Evolutionary conservation across 179 eudicot species (phyloP).

Genomic region (Nepenthes alata): DNA sequence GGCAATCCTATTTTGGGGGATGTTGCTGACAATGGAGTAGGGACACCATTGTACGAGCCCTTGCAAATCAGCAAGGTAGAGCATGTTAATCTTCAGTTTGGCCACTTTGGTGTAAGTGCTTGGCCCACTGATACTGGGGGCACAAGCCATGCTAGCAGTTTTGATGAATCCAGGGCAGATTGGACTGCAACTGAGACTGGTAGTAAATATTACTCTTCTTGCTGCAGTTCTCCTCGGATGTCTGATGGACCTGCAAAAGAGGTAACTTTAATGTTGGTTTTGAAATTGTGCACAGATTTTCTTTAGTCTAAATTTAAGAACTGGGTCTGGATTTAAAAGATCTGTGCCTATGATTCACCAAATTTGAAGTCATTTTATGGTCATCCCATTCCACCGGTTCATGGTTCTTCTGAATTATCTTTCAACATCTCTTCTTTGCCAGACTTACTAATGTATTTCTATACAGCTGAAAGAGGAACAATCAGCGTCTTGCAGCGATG

Average conservation of each 20-base stretch:
- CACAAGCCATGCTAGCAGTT: slow-evolving; percentile 83
- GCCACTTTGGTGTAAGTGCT: slow-evolving; percentile 92
- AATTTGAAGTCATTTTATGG: too few species aligned
- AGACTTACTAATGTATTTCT: neutral
- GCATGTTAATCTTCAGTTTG: slow-evolving; percentile 89
- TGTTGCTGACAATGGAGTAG: slow-evolving; percentile 35
- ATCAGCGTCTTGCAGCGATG: slow-evolving; percentile 87
- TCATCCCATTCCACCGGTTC: too few species aligned
- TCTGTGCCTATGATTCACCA: too few species aligned
- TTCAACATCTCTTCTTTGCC: too few species aligned
- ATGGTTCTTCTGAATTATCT: too few species aligned
- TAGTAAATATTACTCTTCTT: slow-evolving; percentile 68
- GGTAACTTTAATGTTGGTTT: slow-evolving; percentile 23
- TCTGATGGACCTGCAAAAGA: slow-evolving; percentile 86
- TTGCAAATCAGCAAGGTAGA: slow-evolving; percentile 68
- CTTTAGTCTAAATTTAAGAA: too few species aligned
- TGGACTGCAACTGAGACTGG: slow-evolving; percentile 68
- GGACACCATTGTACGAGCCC: slow-evolving; percentile 74
- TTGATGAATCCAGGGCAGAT: slow-evolving; percentile 79
- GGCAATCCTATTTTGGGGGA: slow-evolving; percentile 35
- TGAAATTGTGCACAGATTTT: too few species aligned
- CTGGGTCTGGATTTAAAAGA: too few species aligned
- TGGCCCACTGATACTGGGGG: slow-evolving; percentile 88
- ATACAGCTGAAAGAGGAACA: slow-evolving; percentile 67
- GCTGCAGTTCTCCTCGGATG: slow-evolving; percentile 79